Evolutionary conservation across 1,139 yeast genomes (phyloP), one percentile per base, ranked within the genome.

Genomic region (Taphrina communis): DNA sequence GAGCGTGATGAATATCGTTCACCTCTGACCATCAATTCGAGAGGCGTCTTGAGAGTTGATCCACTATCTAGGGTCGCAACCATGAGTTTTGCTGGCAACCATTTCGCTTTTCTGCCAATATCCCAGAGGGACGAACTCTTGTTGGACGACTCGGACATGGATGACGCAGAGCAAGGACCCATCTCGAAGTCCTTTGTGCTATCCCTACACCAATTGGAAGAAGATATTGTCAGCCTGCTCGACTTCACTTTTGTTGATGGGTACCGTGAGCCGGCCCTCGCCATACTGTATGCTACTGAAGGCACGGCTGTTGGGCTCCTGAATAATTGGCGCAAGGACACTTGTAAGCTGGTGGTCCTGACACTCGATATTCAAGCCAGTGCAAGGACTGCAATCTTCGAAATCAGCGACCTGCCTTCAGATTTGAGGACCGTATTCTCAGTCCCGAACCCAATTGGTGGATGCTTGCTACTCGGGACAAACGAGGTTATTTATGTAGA

Each of bases 401-500:
- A 86, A 65, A 80, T 88, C 11, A 83, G 84, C 38, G 83, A 83
- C 61, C 81, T 93, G 60, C 97, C 97, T 0, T 90, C 86, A 77
- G 97, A 91, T 75, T 77, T 89, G 11, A 88, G 86, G 72, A 80
- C 84, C 42, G 78, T 91, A 6, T 77, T 88, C 7, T 88, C 97
- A 0, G 80, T 91, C 50, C 83, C 86, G 0, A 79, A 80, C 1
- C 94, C 95, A 0, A 79, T 89, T 59, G 89, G 88, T 71, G 96
- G 96, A 0, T 82, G 88, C 57, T 79, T 92, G 17, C 77, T 92
- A 25, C 70, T 90, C 8, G 97, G 97, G 1, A 83, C 89, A 41
- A 92, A 93, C 76, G 91, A 89, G 73, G 74, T 93, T 17, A 80
- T 91, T 19, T 95, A 90, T 76, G 84, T 92, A 31, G 97, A 92